Evolutionary conservation across 768 basidiomycete species (phyloP).

Genomic region (Russula vinacea): DNA sequence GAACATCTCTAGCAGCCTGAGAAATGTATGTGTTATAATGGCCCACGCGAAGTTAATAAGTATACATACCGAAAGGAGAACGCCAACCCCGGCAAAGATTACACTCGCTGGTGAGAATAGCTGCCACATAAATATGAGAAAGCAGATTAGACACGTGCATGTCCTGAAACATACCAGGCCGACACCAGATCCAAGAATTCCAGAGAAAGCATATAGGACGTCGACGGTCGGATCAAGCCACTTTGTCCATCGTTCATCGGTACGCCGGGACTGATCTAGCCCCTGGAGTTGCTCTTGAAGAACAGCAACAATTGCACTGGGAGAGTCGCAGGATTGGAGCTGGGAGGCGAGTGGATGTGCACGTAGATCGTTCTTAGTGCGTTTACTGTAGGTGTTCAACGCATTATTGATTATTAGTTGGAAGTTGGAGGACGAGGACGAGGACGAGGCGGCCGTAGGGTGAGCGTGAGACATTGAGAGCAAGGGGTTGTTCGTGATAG

Average conservation of each 20-base stretch:
- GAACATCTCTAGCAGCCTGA: background rate
- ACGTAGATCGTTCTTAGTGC: background rate
- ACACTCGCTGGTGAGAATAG: background rate
- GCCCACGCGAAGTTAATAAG: background rate
- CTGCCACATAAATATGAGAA: background rate
- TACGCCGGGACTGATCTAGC: background rate
- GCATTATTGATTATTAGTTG: no score
- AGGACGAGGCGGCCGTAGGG: no score
- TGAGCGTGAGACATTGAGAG: no score
- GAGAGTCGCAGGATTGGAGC: background rate
- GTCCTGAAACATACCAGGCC: no score
- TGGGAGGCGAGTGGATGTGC: background rate
- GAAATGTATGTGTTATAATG: background rate
- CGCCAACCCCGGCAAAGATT: background rate
- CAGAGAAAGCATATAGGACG: background rate
- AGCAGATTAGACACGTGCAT: no score
- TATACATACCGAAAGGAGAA: background rate
- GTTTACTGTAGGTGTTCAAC: no score
- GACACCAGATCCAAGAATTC: no score
- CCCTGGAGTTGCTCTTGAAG: background rate
- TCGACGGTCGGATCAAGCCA: background rate
- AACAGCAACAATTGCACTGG: background rate
- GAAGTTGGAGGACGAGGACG: no score
- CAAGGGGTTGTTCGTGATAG: background rate
- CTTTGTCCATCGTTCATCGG: background rate